A percentile compares a stretch with the other conserved stretches of the same genome.
Conservation (phyloP, 1,284 basidiomycete species). For the Grifola frondosa region DNA sequence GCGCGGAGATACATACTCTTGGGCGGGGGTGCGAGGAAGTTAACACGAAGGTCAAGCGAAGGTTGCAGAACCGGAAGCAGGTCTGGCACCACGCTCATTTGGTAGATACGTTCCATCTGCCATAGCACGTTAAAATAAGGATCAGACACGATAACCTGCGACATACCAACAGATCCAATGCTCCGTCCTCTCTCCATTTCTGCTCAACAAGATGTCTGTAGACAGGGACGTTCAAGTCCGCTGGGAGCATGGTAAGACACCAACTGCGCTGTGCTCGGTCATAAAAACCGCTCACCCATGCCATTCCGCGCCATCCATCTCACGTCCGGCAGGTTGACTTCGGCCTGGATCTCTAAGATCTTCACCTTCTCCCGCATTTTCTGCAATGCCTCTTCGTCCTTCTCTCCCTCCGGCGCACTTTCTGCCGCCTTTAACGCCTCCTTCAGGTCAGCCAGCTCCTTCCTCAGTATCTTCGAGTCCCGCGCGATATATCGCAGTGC, state of each 20-base stretch:
- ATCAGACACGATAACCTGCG: background rate
- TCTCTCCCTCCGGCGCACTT: conserved; percentile 20
- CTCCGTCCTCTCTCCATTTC: conserved; percentile 82
- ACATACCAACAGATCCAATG: conserved; percentile 79
- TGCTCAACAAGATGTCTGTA: conserved; percentile 84
- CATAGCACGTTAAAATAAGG: background rate
- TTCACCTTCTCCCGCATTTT: conserved; percentile 35
- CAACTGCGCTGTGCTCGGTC: background rate
- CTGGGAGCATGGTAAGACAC: conserved; percentile 36
- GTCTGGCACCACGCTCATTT: conserved; percentile 92
- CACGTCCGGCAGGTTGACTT: conserved; percentile 76
- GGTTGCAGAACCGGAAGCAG: conserved; percentile 75
- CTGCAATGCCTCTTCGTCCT: conserved; percentile 41
- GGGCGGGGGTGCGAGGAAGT: conserved; percentile 43
- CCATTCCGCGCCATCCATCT: conserved; percentile 76
- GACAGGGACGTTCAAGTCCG: conserved; percentile 63
- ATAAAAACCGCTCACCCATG: conserved; percentile 53
- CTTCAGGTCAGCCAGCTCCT: conserved; percentile 45
- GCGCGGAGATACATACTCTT: conserved; percentile 28
- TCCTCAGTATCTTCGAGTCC: conserved; percentile 45
- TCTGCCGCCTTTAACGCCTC: conserved; percentile 29
- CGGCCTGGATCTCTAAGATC: conserved; percentile 47
- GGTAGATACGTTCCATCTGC: conserved; percentile 88
- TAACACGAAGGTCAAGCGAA: conserved; percentile 69
- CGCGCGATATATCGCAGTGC: conserved; percentile 66